Evolutionary conservation across 140 eudicot species (phyloP).

Genomic region (Senecio squalidus): DNA sequence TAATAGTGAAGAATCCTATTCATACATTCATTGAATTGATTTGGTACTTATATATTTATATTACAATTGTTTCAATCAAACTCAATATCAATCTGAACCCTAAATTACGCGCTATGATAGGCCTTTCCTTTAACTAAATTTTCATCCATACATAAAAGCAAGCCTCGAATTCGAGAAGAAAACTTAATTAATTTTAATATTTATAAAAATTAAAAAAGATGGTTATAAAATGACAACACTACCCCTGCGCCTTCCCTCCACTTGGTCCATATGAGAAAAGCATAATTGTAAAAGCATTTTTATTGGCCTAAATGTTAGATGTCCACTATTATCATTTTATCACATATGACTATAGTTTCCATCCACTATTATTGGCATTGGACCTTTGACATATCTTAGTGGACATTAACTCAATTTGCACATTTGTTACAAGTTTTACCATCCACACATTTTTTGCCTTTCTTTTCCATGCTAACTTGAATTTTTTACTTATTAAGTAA

Average conservation of each 20-base stretch:
- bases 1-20: neutral
- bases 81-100: too few relatives aligned
- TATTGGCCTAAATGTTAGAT: too few relatives aligned
- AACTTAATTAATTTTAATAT: too few relatives aligned
- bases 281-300: too few relatives aligned
- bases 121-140: too few relatives aligned
- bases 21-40: neutral
- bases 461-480: neutral
- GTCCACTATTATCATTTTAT: slow-evolving; percentile 21
- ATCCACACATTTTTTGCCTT: slow-evolving; percentile 19
- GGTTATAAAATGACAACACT: neutral
- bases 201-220: too few relatives aligned
- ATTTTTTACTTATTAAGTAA: too few relatives aligned
- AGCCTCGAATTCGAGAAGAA: too few relatives aligned
- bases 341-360: slow-evolving; percentile 12
- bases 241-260: too few relatives aligned
- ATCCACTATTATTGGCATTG: slow-evolving; percentile 16
- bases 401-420: slow-evolving; percentile 21
- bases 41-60: neutral
- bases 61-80: neutral
- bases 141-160: too few relatives aligned
- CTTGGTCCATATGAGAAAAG: too few relatives aligned
- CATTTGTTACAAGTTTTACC: neutral
- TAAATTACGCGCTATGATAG: too few relatives aligned
- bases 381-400: slow-evolving; percentile 27